Conservation (phyloP, 2,329 filamentous ascomycete genomes). For the Sporothrix luriei region DNA sequence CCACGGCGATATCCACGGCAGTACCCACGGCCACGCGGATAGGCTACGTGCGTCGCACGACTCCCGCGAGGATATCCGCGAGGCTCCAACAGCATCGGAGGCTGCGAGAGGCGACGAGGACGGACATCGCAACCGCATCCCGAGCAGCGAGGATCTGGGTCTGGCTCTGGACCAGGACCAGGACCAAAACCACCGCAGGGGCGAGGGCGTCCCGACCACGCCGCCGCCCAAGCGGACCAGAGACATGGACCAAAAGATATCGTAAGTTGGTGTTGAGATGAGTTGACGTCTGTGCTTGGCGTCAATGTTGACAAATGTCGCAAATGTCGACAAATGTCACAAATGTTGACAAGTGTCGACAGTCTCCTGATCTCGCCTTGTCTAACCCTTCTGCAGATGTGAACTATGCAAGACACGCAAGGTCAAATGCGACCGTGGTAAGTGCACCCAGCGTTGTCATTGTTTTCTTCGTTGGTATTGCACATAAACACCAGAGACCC, state of each 20-base stretch:
- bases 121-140: slow-evolving; percentile 3
- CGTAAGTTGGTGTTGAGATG: slow-evolving; percentile 9
- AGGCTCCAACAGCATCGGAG: neutral
- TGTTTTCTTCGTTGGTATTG: neutral
- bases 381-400: slow-evolving; percentile 49
- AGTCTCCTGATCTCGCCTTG: neutral
- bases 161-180: neutral
- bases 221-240: slow-evolving; percentile 31
- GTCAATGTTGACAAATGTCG: neutral
- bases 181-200: neutral
- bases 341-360: too few relatives aligned
- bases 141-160: slow-evolving; percentile 17
- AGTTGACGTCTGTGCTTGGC: too few relatives aligned
- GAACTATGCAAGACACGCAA: slow-evolving; percentile 82
- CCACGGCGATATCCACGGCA: slow-evolving; percentile 3
- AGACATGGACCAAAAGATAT: slow-evolving; percentile 31
- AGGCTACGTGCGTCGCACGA: neutral
- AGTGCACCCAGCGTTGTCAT: neutral
- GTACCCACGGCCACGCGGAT: neutral
- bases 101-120: neutral
- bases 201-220: slow-evolving; percentile 32
- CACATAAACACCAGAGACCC: neutral
- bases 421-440: slow-evolving; percentile 70
- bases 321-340: neutral
- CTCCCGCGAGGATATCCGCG: slow-evolving; percentile 7